phyloP scores from a whole-genome alignment of 2,329 filamentous ascomycete genomes.

The Fusarium fujikuroi region DNA sequence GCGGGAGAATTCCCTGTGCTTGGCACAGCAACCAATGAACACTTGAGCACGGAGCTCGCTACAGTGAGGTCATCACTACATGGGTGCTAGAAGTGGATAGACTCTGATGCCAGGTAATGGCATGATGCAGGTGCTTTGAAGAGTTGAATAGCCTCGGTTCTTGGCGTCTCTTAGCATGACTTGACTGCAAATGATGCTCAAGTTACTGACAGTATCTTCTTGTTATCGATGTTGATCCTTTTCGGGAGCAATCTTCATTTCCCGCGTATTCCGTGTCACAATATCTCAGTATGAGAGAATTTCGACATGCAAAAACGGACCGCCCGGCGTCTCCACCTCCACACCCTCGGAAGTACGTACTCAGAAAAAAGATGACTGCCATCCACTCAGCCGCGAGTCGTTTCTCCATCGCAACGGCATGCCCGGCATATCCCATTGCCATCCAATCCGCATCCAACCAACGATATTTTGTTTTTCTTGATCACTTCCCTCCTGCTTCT shows the following conservation, averaged over 20 bases:
- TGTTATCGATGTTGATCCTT: too few relatives aligned
- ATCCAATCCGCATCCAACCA: slow-evolving; percentile 11
- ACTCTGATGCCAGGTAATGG: background rate
- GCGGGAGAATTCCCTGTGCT: background rate
- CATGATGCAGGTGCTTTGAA: slow-evolving; percentile 4
- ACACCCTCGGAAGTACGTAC: slow-evolving; percentile 39
- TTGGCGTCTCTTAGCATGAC: background rate
- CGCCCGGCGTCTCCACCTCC: slow-evolving; percentile 45
- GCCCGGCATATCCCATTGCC: slow-evolving; percentile 35
- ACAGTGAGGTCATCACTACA: slow-evolving; percentile 43
- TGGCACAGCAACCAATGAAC: slow-evolving; percentile 34
- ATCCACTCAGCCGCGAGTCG: slow-evolving; percentile 40
- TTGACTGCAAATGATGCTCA: too few relatives aligned
- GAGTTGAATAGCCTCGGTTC: background rate
- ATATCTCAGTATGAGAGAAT: slow-evolving; percentile 41
- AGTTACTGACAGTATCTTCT: too few relatives aligned
- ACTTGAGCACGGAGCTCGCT: slow-evolving; percentile 10
- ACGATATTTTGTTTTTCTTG: slow-evolving; percentile 28
- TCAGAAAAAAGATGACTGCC: slow-evolving; percentile 33
- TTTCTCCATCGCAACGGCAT: slow-evolving; percentile 44
- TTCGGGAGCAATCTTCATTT: background rate
- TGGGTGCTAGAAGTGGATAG: slow-evolving; percentile 22
- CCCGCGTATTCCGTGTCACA: background rate
- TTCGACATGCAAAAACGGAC: slow-evolving; percentile 37
- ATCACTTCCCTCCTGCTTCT: slow-evolving; percentile 16